phyloP scores from a whole-genome alignment of 192 early-diverging fungal species.

The Rhizophagus prolifer region DNA sequence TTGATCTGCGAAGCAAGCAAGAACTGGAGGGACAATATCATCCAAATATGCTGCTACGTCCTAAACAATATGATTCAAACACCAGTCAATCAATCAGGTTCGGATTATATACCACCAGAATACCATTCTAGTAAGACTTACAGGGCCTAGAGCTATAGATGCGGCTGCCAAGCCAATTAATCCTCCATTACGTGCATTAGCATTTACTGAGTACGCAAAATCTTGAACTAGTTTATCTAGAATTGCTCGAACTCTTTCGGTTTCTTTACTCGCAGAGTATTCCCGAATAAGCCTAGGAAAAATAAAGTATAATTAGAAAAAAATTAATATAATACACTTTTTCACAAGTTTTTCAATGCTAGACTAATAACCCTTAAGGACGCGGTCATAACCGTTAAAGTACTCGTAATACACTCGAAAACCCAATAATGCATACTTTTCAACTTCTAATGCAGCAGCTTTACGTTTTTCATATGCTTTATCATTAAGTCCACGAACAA shows the following conservation, averaged over 20 bases:
- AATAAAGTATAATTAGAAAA: not conserved
- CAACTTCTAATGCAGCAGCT: slow-evolving; percentile 86
- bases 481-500: slow-evolving; percentile 80
- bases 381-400: not conserved
- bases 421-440: slow-evolving; percentile 53
- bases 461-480: slow-evolving; percentile 95
- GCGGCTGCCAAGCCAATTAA: slow-evolving; percentile 88
- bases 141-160: slow-evolving; percentile 83
- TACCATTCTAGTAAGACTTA: slow-evolving; percentile 34
- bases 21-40: slow-evolving; percentile 89
- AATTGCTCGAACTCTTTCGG: slow-evolving; percentile 63
- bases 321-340: not conserved
- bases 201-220: slow-evolving; percentile 83
- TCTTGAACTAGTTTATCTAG: slow-evolving; percentile 80
- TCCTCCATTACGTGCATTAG: slow-evolving; percentile 89
- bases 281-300: slow-evolving; percentile 62
- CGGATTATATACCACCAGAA: not conserved
- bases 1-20: slow-evolving; percentile 88
- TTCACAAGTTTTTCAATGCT: too few species aligned
- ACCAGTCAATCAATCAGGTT: not conserved
- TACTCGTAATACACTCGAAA: not conserved
- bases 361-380: not conserved
- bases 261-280: slow-evolving; percentile 53
- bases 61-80: slow-evolving; percentile 29
- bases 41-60: slow-evolving; percentile 64